Evolutionary conservation across 768 basidiomycete species (phyloP), one percentile per base, ranked within the genome.

Genomic region (Leccinum incarnatum): DNA sequence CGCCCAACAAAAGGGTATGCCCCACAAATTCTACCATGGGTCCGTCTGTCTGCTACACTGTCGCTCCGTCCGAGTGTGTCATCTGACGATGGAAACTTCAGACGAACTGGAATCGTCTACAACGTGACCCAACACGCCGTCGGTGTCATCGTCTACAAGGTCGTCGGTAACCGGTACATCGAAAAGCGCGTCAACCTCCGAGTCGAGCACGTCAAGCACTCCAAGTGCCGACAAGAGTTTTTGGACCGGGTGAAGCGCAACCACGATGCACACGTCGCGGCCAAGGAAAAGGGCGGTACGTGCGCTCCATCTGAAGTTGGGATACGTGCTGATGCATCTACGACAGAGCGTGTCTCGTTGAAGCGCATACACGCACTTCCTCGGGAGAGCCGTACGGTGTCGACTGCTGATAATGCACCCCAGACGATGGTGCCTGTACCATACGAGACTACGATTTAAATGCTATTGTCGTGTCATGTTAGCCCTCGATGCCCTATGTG

Each of bases 1-100:
- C 60, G 93, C 97, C 47, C 92, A 97, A 78, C 97, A 99, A 87
- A 96, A 95, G 89, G 97, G 97, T 77, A 97, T 98, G 94, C 95
- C 95, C 76, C 96, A 98, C 84, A 98, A 98, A 79, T 95, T 84
- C 85, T 95, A 95, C 83, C 93, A 95, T 69, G 93, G 92, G 94
- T 95, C 63, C 67, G 93, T 86, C 40, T 25, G 93, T 86, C 40
- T 27, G 14, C 29, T 48, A 46, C 27, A 25, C 52, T 3, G 21
- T n/a, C 36, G 11, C 40, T 53, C 36, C 37, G 27, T 8, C 59
- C 56, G 52, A 54, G 17, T n/a, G 40, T 4, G 19, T 48, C n/a
- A 25, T 54, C 51, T 58, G 30, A 62, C 25, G 8, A 29, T 27
- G 53, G 37, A 52, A 19, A 21, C 19, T 66, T 64, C 72, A 95